Percentiles rank a stretch among this genome's conserved stretches.
Conservation (phyloP, 78 protist species). For the Dictyostelium firmibasis region DNA sequence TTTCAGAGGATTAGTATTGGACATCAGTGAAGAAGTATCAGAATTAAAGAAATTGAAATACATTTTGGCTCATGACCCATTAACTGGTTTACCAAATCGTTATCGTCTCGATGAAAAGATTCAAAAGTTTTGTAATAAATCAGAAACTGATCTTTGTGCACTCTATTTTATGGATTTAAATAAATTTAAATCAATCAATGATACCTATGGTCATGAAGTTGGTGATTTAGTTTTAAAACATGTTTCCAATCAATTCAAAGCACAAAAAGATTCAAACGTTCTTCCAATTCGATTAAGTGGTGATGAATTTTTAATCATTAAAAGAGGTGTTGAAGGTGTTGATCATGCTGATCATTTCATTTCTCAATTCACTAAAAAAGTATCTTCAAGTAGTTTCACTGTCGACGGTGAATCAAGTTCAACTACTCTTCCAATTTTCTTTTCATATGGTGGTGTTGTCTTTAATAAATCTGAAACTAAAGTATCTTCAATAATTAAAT, state of each 20-base stretch:
- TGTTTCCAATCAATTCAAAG: constrained; percentile 17
- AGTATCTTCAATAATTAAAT: constrained; percentile 14
- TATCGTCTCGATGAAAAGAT: constrained; percentile 42
- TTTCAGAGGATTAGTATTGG: constrained; percentile 34
- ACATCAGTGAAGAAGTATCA: constrained; percentile 24
- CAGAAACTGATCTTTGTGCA: constrained; percentile 23
- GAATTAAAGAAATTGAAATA: constrained; percentile 49
- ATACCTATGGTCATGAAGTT: constrained; percentile 63
- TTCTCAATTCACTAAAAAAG: not conserved
- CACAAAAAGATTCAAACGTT: not conserved
- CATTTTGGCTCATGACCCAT: constrained; percentile 33
- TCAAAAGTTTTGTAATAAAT: constrained; percentile 51
- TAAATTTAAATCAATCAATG: constrained; percentile 63
- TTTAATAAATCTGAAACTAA: constrained; percentile 43
- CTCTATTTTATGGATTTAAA: constrained; percentile 52
- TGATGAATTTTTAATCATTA: constrained; percentile 63
- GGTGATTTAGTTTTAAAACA: constrained; percentile 51
- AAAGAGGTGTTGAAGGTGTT: constrained; percentile 9
- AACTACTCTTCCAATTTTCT: not conserved
- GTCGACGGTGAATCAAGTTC: not conserved
- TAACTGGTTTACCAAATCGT: constrained; percentile 66
- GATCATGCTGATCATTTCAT: constrained; percentile 40
- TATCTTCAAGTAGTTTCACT: not conserved
- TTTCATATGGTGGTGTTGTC: constrained; percentile 64
- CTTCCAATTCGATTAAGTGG: constrained; percentile 72